Evolutionary conservation across 2,329 filamentous ascomycete species (phyloP).

Genomic region (Fusarium cyanostomum): DNA sequence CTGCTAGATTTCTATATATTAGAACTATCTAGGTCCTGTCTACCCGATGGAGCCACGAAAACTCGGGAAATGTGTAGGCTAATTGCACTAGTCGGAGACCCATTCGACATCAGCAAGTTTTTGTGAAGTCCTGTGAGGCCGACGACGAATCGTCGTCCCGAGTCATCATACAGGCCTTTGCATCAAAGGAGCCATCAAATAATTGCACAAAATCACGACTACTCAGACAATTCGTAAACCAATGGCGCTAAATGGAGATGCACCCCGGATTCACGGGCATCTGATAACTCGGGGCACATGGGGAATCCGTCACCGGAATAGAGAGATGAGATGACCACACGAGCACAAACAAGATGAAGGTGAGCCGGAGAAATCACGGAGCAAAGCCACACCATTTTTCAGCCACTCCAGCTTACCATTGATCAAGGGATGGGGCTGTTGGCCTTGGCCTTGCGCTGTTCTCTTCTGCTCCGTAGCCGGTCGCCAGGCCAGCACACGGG

Average conservation of each 20-base stretch:
- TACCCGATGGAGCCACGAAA: too few species aligned
- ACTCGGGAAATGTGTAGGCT: too few species aligned
- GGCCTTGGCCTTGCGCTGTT: constrained; percentile 7
- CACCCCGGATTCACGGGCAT: constrained; percentile 39
- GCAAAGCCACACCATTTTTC: constrained; percentile 9
- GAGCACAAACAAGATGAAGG: neutral
- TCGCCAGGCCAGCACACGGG: constrained; percentile 35
- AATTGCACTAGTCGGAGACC: too few species aligned
- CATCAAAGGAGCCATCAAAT: too few species aligned
- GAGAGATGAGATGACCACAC: neutral
- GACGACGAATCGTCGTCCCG: too few species aligned
- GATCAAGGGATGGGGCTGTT: constrained; percentile 20
- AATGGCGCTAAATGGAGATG: constrained; percentile 29
- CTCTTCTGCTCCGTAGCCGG: constrained; percentile 28
- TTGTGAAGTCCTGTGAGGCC: too few species aligned
- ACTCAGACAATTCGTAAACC: neutral
- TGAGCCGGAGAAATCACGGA: constrained; percentile 1
- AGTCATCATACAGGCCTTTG: too few species aligned
- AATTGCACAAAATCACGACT: neutral
- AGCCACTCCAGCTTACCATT: constrained; percentile 19
- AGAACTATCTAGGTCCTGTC: too few species aligned
- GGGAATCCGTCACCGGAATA: constrained; percentile 13
- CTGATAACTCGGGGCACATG: constrained; percentile 27
- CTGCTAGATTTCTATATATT: too few species aligned
- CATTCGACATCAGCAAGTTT: too few species aligned